Evolutionary conservation across 1,284 basidiomycete genomes (phyloP).

Genomic region (Kwoniella shivajii): DNA sequence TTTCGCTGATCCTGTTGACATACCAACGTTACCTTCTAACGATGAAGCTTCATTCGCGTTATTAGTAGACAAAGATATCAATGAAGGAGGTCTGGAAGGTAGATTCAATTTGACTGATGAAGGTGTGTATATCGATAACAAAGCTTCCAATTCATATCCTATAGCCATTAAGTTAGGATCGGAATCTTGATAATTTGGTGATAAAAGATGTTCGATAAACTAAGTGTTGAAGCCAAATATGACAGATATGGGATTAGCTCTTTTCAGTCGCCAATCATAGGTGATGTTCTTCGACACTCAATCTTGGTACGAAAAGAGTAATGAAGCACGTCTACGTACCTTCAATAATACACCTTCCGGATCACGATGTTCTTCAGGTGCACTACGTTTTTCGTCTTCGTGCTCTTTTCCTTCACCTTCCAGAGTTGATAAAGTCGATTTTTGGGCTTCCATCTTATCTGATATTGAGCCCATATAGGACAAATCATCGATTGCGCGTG

Average conservation of each 20-base stretch:
- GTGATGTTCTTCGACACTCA: too few relatives aligned
- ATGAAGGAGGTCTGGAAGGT: slow-evolving; percentile 22
- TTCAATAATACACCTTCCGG: slow-evolving; percentile 22
- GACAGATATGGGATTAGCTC: not conserved
- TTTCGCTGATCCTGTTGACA: not conserved
- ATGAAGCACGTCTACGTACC: slow-evolving; percentile 17
- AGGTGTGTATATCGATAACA: slow-evolving; percentile 81
- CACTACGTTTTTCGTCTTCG: slow-evolving; percentile 10
- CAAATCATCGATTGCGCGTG: not conserved
- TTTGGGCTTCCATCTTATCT: not conserved
- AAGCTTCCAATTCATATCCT: slow-evolving; percentile 60
- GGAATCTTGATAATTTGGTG: slow-evolving; percentile 32
- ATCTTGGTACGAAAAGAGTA: too few relatives aligned
- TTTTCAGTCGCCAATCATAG: too few relatives aligned
- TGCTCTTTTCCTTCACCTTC: slow-evolving; percentile 1
- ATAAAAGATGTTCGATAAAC: slow-evolving; percentile 44
- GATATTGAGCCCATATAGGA: not conserved
- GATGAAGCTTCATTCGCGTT: not conserved
- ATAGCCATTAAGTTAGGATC: slow-evolving; percentile 37
- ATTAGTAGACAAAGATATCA: not conserved
- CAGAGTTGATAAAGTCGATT: not conserved
- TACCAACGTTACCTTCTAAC: slow-evolving; percentile 53
- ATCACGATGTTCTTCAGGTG: slow-evolving; percentile 20
- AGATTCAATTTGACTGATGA: slow-evolving; percentile 57
- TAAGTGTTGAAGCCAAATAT: slow-evolving; percentile 15